A percentile compares a stretch with the other conserved stretches of the same genome.
Conservation (phyloP, 1,139 yeast genomes). For the Tardiomyces depauwii region DNA sequence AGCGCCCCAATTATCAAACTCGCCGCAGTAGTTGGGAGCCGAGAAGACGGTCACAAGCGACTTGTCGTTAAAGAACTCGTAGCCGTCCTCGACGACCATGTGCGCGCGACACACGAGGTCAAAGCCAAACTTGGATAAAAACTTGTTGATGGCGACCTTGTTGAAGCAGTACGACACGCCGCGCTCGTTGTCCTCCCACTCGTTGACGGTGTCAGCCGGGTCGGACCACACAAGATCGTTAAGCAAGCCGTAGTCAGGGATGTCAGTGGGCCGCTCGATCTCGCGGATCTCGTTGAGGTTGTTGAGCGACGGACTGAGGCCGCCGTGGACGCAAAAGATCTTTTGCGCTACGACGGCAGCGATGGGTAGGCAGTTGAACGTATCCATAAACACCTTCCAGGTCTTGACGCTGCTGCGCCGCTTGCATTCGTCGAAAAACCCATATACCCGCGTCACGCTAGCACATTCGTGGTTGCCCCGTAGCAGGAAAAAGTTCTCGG, state of each 20-base stretch:
- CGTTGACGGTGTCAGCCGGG: slow-evolving; percentile 66
- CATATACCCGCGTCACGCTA: slow-evolving; percentile 94
- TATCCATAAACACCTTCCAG: slow-evolving; percentile 77
- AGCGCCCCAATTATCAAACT: slow-evolving; percentile 85
- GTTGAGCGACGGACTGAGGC: slow-evolving; percentile 66
- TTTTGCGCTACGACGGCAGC: slow-evolving; percentile 69
- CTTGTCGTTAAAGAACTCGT: slow-evolving; percentile 78
- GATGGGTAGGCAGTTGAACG: slow-evolving; percentile 78
- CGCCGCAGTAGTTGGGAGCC: slow-evolving; percentile 96
- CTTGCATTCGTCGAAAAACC: slow-evolving; percentile 93
- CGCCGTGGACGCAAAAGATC: slow-evolving; percentile 92
- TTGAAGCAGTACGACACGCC: slow-evolving; percentile 97
- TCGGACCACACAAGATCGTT: slow-evolving; percentile 98
- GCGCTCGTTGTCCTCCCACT: slow-evolving; percentile 82
- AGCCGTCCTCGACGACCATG: slow-evolving; percentile 90
- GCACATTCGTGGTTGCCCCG: slow-evolving; percentile 97
- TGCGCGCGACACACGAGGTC: slow-evolving; percentile 85
- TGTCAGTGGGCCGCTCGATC: slow-evolving; percentile 50
- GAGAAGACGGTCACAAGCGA: slow-evolving; percentile 82
- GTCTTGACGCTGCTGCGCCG: slow-evolving; percentile 62
- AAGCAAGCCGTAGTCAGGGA: slow-evolving; percentile 84
- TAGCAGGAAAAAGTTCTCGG: slow-evolving; percentile 62
- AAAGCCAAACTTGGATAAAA: slow-evolving; percentile 61
- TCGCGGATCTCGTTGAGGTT: slow-evolving; percentile 64
- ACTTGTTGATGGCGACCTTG: slow-evolving; percentile 79